Evolutionary conservation across 164 flowering plant species (phyloP), one percentile per base, ranked within the genome.

Genomic region (Paratinospora sagittata): DNA sequence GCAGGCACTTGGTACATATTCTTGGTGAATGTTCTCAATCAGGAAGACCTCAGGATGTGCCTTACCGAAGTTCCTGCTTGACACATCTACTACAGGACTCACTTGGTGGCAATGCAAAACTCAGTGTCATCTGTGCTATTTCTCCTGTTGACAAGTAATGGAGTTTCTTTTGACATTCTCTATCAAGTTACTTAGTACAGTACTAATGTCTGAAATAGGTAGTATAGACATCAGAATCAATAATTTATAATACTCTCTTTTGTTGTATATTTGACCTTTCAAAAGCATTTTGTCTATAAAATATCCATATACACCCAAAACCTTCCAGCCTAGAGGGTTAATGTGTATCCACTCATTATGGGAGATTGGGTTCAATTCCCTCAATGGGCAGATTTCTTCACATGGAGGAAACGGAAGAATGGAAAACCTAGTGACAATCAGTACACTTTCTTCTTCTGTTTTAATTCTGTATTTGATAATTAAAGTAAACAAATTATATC

Each of bases 91-190:
- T 96, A 77, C 81, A 80, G 78, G 96, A 96, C 71, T 85, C 98
- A 71, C 86, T 96, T 68, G 98, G 99, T 19, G 99, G 99, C 68
- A 96, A 96, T 81, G 83, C 97, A 47, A 96, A 90, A 76, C 89
- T 93, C 67, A 82, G 93, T 60, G 85, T 96, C 64, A 85, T 96
- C 57, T 93, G 99, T 74, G 76, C 88, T 77, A 78, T 96, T 73
- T 85, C 92, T 61, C 87, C 97, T 39, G 87, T 82, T 71, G 80
- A 78, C 73, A 91, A 82, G 99, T 92, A 84, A 61, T 19, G 47
- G 21, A 49, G 19, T 4, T 19, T 37, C 27, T 26, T 71, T 73
- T 27, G n/a, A 57, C 21, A 5, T 13, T 6, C 3, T 17, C 62
- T 68, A 17, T 12, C 41, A 27, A 49, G 36, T 68, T 14, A 27